phyloP scores from a whole-genome alignment of 2,329 filamentous ascomycete genomes.

The Pseudofabraea citricarpa region DNA sequence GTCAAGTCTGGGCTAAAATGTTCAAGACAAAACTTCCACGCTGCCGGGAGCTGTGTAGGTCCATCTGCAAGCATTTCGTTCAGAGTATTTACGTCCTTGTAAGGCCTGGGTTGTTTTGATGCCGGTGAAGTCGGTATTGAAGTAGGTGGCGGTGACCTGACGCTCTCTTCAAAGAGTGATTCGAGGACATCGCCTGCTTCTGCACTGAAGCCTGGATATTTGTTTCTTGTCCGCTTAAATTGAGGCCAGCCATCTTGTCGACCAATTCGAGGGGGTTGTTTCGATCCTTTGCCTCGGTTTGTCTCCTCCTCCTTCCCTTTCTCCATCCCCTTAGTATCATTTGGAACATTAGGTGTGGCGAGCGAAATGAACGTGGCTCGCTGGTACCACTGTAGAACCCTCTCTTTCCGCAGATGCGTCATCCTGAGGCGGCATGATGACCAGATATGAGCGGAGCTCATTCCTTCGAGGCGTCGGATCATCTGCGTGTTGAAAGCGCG shows the following conservation, averaged over 20 bases:
- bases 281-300: background rate
- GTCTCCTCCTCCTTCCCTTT: background rate
- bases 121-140: constrained; percentile 3
- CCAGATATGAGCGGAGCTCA: constrained; percentile 24
- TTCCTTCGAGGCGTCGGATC: too few species aligned
- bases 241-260: constrained; percentile 3
- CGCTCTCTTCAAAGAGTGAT: constrained; percentile 24
- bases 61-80: constrained; percentile 20
- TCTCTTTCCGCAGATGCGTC: constrained; percentile 10
- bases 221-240: constrained; percentile 3
- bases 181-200: constrained; percentile 23
- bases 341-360: constrained; percentile 10
- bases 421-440: constrained; percentile 22
- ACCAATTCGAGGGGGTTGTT: too few species aligned
- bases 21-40: constrained; percentile 26
- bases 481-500: too few species aligned
- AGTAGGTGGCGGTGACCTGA: constrained; percentile 9
- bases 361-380: constrained; percentile 24
- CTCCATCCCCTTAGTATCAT: constrained; percentile 4
- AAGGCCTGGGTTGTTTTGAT: constrained; percentile 16
- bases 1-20: constrained; percentile 24
- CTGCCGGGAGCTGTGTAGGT: constrained; percentile 12
- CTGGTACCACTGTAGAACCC: constrained; percentile 14
- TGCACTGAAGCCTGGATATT: background rate
- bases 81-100: constrained; percentile 21